phyloP scores from a whole-genome alignment of 2,329 filamentous ascomycete genomes.

The Xylaria hypoxylon region DNA sequence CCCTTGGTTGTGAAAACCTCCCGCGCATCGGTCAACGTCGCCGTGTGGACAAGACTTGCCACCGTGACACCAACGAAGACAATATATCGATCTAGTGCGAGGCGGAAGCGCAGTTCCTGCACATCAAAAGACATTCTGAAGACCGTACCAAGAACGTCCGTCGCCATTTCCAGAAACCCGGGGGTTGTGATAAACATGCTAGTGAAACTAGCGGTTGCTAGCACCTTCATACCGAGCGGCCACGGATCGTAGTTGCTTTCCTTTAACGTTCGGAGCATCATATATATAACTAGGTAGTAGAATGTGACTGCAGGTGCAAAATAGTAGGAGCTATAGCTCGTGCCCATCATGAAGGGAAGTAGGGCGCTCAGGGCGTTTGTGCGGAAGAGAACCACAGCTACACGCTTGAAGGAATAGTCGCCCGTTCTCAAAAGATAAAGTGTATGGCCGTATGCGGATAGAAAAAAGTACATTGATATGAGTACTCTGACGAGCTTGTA shows the following conservation, averaged over 20 bases:
- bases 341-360: conserved; percentile 67
- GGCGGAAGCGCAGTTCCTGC: conserved; percentile 61
- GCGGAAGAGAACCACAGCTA: conserved; percentile 65
- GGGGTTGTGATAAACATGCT: conserved; percentile 52
- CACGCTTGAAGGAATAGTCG: conserved; percentile 67
- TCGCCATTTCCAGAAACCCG: conserved; percentile 57
- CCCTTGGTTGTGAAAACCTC: conserved; percentile 38
- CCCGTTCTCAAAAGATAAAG: conserved; percentile 66
- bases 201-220: conserved; percentile 56
- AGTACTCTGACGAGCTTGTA: conserved; percentile 67
- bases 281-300: conserved; percentile 71
- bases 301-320: conserved; percentile 70
- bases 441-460: conserved; percentile 72
- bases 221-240: conserved; percentile 61
- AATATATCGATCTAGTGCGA: conserved; percentile 65
- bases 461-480: conserved; percentile 70
- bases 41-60: conserved; percentile 56
- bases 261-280: conserved; percentile 59
- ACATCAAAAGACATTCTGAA: conserved; percentile 63
- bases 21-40: conserved; percentile 38
- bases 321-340: conserved; percentile 67
- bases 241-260: conserved; percentile 56
- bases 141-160: conserved; percentile 53
- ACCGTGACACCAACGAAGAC: conserved; percentile 67
- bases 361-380: conserved; percentile 67